Evolutionary conservation across 495 filamentous ascomycete genomes (phyloP), one percentile per base, ranked within the genome.

Genomic region (Aspergillus asperescens): DNA sequence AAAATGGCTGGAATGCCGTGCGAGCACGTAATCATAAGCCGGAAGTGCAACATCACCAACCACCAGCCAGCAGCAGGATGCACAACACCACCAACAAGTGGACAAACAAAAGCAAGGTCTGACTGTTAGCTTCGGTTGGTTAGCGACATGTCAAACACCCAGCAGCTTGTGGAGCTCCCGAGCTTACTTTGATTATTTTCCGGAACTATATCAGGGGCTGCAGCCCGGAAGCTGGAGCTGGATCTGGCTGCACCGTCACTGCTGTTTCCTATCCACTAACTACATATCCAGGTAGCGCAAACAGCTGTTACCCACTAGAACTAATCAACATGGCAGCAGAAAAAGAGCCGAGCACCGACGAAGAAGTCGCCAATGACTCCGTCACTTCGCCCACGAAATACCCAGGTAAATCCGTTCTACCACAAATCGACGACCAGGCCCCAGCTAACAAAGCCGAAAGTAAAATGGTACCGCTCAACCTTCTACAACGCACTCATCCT

Each of bases 401-500:
- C 10, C 57, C 55, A 63, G 65, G 69, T 72, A 58, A 4, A 22
- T 23, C 22, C n/a, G n/a, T n/a, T n/a, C n/a, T n/a, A n/a, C n/a
- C n/a, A n/a, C 13, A 4, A 29, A 8, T 18, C 43, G n/a, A 24
- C 35, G 19, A 10, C 38, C 25, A 45, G 1, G 12, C 15, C n/a
- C 20, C 23, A 28, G 5, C 34, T 48, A 48, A 49, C 34, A 13
- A 13, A 25, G 24, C 24, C 16, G n/a, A n/a, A n/a, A 80, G 80
- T 80, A n/a, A 79, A 77, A 74, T 86, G 81, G 81, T 79, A 83
- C 64, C 77, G 79, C 25, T 80, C 78, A 13, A 80, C 81, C 2
- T 80, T 81, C 49, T 84, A 77, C 65, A 83, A 84, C 70, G 79
- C 81, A 27, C 72, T 80, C 13, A 75, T 87, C 20, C 72, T 85